Base-by-base conservation (phyloP, 331 rosid genomes). In the Prunus yedoensis region DNA sequence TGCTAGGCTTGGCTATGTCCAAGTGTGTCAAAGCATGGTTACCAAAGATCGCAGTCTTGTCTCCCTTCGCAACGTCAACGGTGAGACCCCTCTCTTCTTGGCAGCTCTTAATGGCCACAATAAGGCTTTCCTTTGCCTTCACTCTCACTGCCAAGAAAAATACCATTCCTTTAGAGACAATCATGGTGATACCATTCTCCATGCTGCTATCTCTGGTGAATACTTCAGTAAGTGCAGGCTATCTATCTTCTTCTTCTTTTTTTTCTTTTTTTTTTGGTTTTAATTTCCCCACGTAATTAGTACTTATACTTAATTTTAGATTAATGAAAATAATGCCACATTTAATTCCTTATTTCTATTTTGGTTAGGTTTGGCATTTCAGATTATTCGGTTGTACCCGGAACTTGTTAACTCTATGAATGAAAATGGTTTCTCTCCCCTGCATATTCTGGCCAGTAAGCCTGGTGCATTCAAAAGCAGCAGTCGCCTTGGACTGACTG, bases 51-150 rank as follows among this genome's bases (percentile, higher is more conserved):
- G 8, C 0, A 5, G 28, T 9, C 47, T 71, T 0, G n/a, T 71
- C 32, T 23, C 72, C 3, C 4, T 52, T 52, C 32, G 46, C 18
- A 77, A 77, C 69, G 8, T 14, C 5, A 32, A 63, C 4, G 73
- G 77, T 7, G 73, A 70, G 56, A 78, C 82, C 8, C 76, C 81
- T 59, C 64, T 77, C 71, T 77, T 59, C 65, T 49, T 69, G 76
- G 81, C 81, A 4, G 81, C 62, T 59, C 54, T 30, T 4, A 9
- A 35, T 15, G 81, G 81, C 18, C 60, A 70, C 27, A n/a, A 0
- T 2, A 2, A 15, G 15, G 54, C 62, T 70, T 70, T 77, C 49
- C 16, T 32, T 30, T 21, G 62, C 56, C 53, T 77, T 30, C 20
- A 60, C 5, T 35, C 38, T 20, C 41, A 11, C 30, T 41, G 66